phyloP scores from a whole-genome alignment of 1,284 basidiomycete genomes.

The Kalmanozyma brasiliensis region DNA sequence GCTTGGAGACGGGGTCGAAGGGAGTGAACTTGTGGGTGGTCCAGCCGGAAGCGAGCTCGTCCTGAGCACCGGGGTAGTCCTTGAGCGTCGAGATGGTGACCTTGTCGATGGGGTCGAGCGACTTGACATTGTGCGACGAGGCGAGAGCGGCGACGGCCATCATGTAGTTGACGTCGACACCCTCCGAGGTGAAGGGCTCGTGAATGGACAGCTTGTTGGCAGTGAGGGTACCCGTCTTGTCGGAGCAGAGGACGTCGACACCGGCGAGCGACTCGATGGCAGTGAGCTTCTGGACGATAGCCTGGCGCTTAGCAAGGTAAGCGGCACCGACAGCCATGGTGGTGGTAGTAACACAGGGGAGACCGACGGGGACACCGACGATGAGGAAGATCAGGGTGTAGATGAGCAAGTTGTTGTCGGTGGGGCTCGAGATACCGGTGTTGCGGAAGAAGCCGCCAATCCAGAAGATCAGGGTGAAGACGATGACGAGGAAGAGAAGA shows the following conservation, averaged over 20 bases:
- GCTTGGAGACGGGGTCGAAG: slow-evolving; percentile 74
- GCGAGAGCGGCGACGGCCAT: slow-evolving; percentile 73
- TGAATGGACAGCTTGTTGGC: slow-evolving; percentile 74
- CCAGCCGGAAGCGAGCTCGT: slow-evolving; percentile 72
- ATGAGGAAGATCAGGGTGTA: slow-evolving; percentile 72
- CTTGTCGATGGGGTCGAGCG: slow-evolving; percentile 74
- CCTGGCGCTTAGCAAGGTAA: slow-evolving; percentile 72
- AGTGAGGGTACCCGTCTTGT: slow-evolving; percentile 74
- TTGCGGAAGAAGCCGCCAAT: slow-evolving; percentile 72
- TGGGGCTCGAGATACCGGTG: slow-evolving; percentile 70
- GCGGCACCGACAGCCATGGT: slow-evolving; percentile 73
- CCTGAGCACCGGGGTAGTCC: slow-evolving; percentile 72
- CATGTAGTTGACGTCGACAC: slow-evolving; percentile 70
- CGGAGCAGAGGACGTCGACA: slow-evolving; percentile 74
- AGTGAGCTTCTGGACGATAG: slow-evolving; percentile 75
- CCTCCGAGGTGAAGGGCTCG: slow-evolving; percentile 71
- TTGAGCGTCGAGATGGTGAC: slow-evolving; percentile 73
- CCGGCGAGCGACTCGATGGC: slow-evolving; percentile 74
- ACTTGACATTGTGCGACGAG: slow-evolving; percentile 73
- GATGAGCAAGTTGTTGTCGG: slow-evolving; percentile 71
- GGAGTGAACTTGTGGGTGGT: slow-evolving; percentile 72
- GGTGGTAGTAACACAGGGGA: slow-evolving; percentile 72
- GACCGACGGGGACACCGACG: slow-evolving; percentile 74
- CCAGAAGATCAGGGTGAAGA: slow-evolving; percentile 71
- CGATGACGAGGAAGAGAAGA: slow-evolving; percentile 72